Percentiles rank a stretch among this genome's conserved stretches.
phyloP scores from a whole-genome alignment of 805 yeast genomes.

The Dipodascopsis uninucleata region DNA sequence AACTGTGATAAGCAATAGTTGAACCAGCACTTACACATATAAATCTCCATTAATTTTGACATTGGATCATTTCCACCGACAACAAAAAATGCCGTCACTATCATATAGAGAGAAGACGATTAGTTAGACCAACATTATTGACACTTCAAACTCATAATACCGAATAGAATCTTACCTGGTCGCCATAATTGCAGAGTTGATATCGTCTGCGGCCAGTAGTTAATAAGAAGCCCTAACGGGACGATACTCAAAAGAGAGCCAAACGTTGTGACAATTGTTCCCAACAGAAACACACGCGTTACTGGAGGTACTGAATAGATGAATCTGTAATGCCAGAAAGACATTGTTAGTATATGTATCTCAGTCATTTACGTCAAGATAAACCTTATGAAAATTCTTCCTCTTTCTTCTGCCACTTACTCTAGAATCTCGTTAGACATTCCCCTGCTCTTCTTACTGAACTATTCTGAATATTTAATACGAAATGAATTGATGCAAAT shows the following conservation, averaged over 20 bases:
- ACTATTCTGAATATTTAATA: too few species aligned
- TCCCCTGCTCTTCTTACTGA: too few species aligned
- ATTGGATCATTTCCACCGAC: constrained; percentile 25
- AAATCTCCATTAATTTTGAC: constrained; percentile 29
- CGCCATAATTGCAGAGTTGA: constrained; percentile 20
- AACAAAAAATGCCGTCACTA: constrained; percentile 27
- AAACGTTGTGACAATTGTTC: constrained; percentile 25
- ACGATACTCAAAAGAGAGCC: constrained; percentile 22
- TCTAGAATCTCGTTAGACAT: constrained; percentile 26
- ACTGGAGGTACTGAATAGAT: constrained; percentile 27
- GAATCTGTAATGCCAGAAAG: constrained; percentile 11
- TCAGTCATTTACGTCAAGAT: neutral
- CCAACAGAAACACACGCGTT: constrained; percentile 24
- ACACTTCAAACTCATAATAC: neutral
- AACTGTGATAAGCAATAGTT: neutral
- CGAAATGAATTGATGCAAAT: too few species aligned
- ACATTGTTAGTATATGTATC: neutral
- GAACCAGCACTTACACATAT: constrained; percentile 23
- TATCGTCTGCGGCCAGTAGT: constrained; percentile 26
- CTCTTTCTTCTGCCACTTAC: constrained; percentile 7
- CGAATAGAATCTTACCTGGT: constrained; percentile 14
- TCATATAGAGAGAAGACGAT: neutral
- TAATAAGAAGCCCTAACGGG: constrained; percentile 16
- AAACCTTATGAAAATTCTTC: neutral
- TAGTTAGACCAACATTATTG: neutral